phyloP scores from a whole-genome alignment of 345 rosid species.

The Linum tenue region DNA sequence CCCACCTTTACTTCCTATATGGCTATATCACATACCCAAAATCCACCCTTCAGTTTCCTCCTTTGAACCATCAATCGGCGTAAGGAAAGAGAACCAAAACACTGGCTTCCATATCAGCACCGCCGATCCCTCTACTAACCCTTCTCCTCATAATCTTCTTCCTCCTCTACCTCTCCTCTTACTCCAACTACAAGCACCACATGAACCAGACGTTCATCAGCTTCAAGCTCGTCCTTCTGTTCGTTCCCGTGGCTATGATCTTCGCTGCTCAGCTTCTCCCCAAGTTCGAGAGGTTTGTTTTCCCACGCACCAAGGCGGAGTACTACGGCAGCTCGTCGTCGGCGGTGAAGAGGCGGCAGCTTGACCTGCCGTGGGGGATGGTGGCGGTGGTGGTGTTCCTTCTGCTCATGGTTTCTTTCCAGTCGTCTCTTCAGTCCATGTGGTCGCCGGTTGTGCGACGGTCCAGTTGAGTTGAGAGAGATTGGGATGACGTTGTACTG shows the following conservation, averaged over 20 bases:
- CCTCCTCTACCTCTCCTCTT: slow-evolving; percentile 44
- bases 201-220: slow-evolving; percentile 31
- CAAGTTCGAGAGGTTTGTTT: slow-evolving; percentile 20
- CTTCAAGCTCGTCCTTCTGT: slow-evolving; percentile 46
- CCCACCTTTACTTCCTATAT: background rate
- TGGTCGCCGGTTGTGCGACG: slow-evolving; percentile 45
- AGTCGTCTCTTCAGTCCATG: slow-evolving; percentile 50
- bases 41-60: too few relatives aligned
- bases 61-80: background rate
- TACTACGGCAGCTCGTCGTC: slow-evolving; percentile 17
- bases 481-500: background rate
- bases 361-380: slow-evolving; percentile 53
- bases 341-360: slow-evolving; percentile 1
- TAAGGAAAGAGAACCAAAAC: slow-evolving; percentile 41
- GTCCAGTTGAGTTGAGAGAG: background rate
- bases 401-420: slow-evolving; percentile 54
- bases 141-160: slow-evolving; percentile 42
- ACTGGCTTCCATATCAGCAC: slow-evolving; percentile 41
- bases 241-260: slow-evolving; percentile 53
- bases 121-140: slow-evolving; percentile 51
- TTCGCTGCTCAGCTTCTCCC: slow-evolving; percentile 25
- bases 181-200: slow-evolving; percentile 38
- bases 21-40: too few relatives aligned
- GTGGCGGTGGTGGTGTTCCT: slow-evolving; percentile 35
- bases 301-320: slow-evolving; percentile 20